Conservation (phyloP, 306 rosid genomes). For the Glycyrrhiza uralensis region DNA sequence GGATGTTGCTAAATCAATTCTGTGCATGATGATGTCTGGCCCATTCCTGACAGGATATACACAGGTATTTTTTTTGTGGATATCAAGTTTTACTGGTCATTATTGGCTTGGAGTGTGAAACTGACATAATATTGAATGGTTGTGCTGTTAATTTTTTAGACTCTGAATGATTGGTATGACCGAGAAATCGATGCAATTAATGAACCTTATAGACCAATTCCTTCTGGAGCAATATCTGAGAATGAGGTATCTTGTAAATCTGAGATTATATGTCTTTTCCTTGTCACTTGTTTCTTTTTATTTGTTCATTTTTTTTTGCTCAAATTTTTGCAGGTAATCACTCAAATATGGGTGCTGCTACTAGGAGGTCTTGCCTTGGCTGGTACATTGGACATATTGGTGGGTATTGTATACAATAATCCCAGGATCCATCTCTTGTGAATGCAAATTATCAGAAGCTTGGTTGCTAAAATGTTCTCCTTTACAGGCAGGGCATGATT, state of each 20-base stretch:
- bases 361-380: constrained; percentile 81
- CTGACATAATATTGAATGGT: constrained; percentile 6
- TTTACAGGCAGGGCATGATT: constrained; percentile 80
- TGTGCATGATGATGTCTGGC: constrained; percentile 96
- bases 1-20: constrained; percentile 81
- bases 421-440: neutral
- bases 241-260: constrained; percentile 56
- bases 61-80: constrained; percentile 47
- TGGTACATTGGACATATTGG: constrained; percentile 88
- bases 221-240: constrained; percentile 94
- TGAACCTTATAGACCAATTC: constrained; percentile 98
- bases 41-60: constrained; percentile 95
- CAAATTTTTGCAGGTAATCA: constrained; percentile 61
- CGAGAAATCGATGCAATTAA: constrained; percentile 96
- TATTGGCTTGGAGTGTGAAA: constrained; percentile 14
- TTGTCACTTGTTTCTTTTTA: neutral
- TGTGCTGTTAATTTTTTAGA: constrained; percentile 41
- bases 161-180: constrained; percentile 96
- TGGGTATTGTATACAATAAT: constrained; percentile 40
- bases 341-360: constrained; percentile 94
- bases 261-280: neutral
- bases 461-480: constrained; percentile 30
- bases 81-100: neutral
- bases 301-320: constrained; percentile 7
- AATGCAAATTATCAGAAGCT: constrained; percentile 13